Evolutionary conservation across 352 stramenopile genomes (phyloP).

Genomic region (Pythium oligandrum): DNA sequence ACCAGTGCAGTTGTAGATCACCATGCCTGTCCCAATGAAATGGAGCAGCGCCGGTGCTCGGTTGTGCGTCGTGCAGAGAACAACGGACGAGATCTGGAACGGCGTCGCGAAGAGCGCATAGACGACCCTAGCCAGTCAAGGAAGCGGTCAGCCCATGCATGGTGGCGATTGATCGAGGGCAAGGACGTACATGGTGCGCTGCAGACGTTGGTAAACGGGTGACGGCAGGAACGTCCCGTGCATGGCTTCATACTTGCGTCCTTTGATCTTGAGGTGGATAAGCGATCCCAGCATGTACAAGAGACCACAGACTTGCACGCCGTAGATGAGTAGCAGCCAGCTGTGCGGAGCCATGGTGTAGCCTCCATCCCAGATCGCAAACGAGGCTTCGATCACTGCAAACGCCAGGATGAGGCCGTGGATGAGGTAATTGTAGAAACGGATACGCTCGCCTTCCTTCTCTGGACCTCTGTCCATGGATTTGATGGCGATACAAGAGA

Average conservation of each 20-base stretch:
- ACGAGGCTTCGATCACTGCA: background rate
- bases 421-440: conserved; percentile 1
- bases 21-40: conserved; percentile 7
- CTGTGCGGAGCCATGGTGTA: conserved; percentile 5
- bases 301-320: background rate
- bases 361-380: conserved; percentile 5
- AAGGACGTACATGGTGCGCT: conserved; percentile 20
- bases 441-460: conserved; percentile 6
- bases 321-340: background rate
- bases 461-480: conserved; percentile 10
- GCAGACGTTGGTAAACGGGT: conserved; percentile 23
- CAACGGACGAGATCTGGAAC: conserved; percentile 13
- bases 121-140: conserved; percentile 9
- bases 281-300: conserved; percentile 7
- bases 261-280: conserved; percentile 7
- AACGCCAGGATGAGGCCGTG: conserved; percentile 1
- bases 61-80: background rate
- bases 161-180: background rate
- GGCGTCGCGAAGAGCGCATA: conserved; percentile 18
- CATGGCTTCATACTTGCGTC: conserved; percentile 22
- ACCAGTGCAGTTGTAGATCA: conserved; percentile 1
- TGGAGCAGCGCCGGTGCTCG: background rate
- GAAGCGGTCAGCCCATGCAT: no score
- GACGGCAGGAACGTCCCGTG: conserved; percentile 21
- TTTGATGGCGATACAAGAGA: conserved; percentile 9